phyloP scores from a whole-genome alignment of 768 basidiomycete genomes.

The Tylopilus plumbeoviolaceoides region DNA sequence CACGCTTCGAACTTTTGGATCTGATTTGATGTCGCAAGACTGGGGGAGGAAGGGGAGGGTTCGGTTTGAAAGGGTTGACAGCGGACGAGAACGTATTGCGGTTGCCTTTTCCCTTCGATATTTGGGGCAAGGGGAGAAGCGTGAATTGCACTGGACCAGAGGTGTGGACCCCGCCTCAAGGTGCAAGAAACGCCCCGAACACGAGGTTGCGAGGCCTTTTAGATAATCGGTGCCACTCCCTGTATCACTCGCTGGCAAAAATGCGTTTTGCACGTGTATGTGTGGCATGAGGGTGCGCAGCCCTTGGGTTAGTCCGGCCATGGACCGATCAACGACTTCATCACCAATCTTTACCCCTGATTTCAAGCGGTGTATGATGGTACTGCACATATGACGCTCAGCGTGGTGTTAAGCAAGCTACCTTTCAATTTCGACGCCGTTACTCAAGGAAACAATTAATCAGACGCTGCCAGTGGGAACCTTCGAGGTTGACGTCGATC shows the following conservation, averaged over 20 bases:
- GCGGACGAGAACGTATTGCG: background rate
- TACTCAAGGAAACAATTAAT: too few relatives aligned
- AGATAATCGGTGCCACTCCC: conserved; percentile 21
- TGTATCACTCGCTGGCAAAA: conserved; percentile 17
- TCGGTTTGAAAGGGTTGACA: background rate
- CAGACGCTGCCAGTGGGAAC: too few relatives aligned
- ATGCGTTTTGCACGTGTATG: conserved; percentile 22
- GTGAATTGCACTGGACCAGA: too few relatives aligned
- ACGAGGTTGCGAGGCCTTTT: conserved; percentile 26
- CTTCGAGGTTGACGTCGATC: background rate
- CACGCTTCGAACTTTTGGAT: background rate
- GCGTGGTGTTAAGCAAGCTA: too few relatives aligned
- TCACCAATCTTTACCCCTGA: background rate
- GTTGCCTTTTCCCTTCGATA: background rate
- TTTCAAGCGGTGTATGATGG: background rate
- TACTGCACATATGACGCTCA: background rate
- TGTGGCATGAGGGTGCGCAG: background rate
- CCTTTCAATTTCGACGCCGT: too few relatives aligned
- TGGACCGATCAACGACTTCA: conserved; percentile 2
- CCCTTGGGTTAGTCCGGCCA: conserved; percentile 7
- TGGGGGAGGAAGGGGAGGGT: background rate
- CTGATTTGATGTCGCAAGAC: conserved; percentile 1
- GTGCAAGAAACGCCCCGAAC: conserved; percentile 18
- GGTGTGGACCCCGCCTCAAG: conserved; percentile 5
- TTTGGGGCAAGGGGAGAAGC: background rate